Base-by-base conservation (phyloP, 345 rosid species). In the Populus pruinosa region DNA sequence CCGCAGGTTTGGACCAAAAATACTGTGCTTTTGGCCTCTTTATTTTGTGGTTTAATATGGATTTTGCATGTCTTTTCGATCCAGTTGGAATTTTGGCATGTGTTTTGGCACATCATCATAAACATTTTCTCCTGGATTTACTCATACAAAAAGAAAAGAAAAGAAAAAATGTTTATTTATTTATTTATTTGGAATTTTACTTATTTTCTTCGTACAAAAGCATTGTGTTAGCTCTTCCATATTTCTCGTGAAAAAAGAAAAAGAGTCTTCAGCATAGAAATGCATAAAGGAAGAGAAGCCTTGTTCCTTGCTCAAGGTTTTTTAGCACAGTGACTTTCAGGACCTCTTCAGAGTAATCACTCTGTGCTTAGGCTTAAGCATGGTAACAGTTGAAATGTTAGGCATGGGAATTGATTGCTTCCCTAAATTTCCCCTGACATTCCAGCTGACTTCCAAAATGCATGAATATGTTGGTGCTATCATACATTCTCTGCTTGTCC, bases 1-100 rank as follows among this genome's bases (percentile, higher is more conserved):
- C 90, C 7, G 99, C 98, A 96, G 98, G 99, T 96, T 79, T 73
- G 27, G 50, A 39, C 47, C n/a, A 71, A 62, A 31, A 21, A 10
- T 43, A 43, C 47, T 50, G 23, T 36, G 25, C 7, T 53, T n/a
- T 36, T 29, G 35, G 18, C 9, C 39, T 66, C 38, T 44, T 49
- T 17, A 43, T 14, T 49, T 16, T 25, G 31, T 61, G 23, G 35
- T 21, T 25, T 71, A 12, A 10, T 27, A 9, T 27, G n/a, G 50
- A 47, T 73, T 78, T 23, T 64, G 23, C 69, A 73, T 25, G 20
- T 44, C 55, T 8, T 67, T 74, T 7, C 61, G 4, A 53, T 31
- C 18, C 8, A 36, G 41, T 11, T 53, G 29, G 53, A 74, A 43
- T 43, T 43, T 43, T 41, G 44, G 44, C 13, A 41, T 11, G 10